Percentiles rank a stretch among this genome's conserved stretches.
Evolutionary conservation across 73 alveolate species (phyloP).

Genomic region (Tetrahymena thermophila): DNA sequence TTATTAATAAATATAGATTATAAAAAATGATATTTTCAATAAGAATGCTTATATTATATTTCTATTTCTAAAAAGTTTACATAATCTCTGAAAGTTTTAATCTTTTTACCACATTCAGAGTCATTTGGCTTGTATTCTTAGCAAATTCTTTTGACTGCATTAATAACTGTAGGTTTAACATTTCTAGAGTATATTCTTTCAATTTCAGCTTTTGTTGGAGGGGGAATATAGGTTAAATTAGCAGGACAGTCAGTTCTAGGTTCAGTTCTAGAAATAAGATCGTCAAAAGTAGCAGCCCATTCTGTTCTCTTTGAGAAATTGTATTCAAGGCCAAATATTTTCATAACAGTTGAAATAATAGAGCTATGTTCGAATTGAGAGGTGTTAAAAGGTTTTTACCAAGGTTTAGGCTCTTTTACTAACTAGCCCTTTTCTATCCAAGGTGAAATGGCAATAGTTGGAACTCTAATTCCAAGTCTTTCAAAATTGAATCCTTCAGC

Average conservation of each 20-base stretch:
- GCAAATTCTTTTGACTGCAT: neutral
- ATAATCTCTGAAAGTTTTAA: neutral
- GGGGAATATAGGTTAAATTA: neutral
- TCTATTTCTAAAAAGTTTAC: neutral
- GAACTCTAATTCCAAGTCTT: neutral
- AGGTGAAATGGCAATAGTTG: neutral
- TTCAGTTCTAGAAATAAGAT: neutral
- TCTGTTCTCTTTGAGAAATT: neutral
- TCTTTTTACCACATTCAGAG: neutral
- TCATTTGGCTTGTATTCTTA: neutral
- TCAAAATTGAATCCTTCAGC: neutral
- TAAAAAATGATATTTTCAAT: neutral
- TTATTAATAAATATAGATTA: too few species aligned
- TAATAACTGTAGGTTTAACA: neutral
- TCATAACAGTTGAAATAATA: neutral
- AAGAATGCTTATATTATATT: neutral
- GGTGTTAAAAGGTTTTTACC: neutral
- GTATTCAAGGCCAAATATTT: neutral
- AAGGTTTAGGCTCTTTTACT: neutral
- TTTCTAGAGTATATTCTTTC: neutral
- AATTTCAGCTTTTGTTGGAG: neutral
- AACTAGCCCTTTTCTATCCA: neutral
- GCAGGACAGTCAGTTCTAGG: slow-evolving; percentile 9
- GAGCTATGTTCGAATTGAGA: neutral
- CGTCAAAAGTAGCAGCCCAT: slow-evolving; percentile 14